Evolutionary conservation across 257 asterid genomes (phyloP), one percentile per base, ranked within the genome.

Genomic region (Nicotiana tabacum): DNA sequence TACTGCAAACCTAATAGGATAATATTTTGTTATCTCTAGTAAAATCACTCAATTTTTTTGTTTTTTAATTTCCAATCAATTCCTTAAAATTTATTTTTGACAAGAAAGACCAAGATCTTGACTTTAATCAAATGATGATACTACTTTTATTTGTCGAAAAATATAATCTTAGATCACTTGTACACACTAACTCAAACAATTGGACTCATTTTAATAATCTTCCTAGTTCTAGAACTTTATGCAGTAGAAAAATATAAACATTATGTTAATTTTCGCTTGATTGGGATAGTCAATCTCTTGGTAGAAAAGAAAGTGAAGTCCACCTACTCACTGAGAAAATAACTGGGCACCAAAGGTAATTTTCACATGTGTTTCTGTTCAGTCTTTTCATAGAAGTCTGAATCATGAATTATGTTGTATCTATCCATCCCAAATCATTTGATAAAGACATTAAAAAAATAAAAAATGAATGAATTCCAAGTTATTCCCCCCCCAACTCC

Each of bases 351-450:
- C 18, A 53, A 13, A 53, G 2, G 18, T 53, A 53, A 12, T 53
- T 53, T 15, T 53, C 18, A 53, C 18, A 53, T 39, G 13, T 2
- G 29, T 69, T 69, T 10, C 57, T 70, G 33, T 48, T 1, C 13
- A 11, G 57, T n/a, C 9, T 69, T n/a, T 39, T 9, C 5, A 69
- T 69, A n/a, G 12, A 69, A 69, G 35, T 39, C 57, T 18, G 24
- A 24, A 21, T 72, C 78, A 21, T 21, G 60, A 69, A 35, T 10
- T 15, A 46, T 48, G 16, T 6, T 74, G 80, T 74, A 74, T 37
- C 80, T 74, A 46, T 74, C 80, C 24, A 74, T 74, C 15, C 62
- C 80, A 48, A 74, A 9, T 74, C 27, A 74, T 72, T 46, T 74
- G 39, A 4, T 24, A 46, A 46, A 48, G n/a, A 74, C 24, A 32